Evolutionary conservation across 73 alveolate genomes (phyloP).

Genomic region (Halteria grandinella): DNA sequence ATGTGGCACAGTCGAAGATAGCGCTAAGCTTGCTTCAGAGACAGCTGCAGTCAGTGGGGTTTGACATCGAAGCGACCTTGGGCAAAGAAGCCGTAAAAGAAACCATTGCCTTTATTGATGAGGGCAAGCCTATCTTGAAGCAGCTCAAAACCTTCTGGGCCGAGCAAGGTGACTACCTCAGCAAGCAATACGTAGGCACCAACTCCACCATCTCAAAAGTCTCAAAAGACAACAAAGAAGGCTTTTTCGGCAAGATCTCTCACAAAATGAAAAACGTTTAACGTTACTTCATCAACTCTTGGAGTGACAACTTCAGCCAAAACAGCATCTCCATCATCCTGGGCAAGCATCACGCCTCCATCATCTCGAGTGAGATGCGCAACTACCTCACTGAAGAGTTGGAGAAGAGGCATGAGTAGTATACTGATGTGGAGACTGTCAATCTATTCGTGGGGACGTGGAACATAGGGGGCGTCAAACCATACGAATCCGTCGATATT

Average conservation of each 20-base stretch:
- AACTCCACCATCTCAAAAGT: conserved; percentile 86
- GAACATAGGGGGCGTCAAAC: conserved; percentile 46
- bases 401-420: conserved; percentile 43
- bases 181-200: conserved; percentile 87
- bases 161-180: conserved; percentile 83
- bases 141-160: conserved; percentile 81
- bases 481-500: conserved; percentile 40
- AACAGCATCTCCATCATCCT: conserved; percentile 73
- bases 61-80: no score
- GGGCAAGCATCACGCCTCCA: conserved; percentile 26
- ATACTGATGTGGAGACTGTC: conserved; percentile 20
- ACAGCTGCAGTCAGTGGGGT: no score
- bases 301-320: conserved; percentile 77
- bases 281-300: conserved; percentile 79
- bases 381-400: conserved; percentile 3
- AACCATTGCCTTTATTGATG: no score
- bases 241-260: conserved; percentile 74
- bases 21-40: no score
- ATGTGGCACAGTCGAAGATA: no score
- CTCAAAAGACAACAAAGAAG: conserved; percentile 83
- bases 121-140: no score
- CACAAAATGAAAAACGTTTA: conserved; percentile 82
- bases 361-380: background rate
- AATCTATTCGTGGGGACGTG: conserved; percentile 37
- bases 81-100: no score